A percentile compares a stretch with the other conserved stretches of the same genome.
Evolutionary conservation across 2,329 filamentous ascomycete genomes (phyloP).

Genomic region (Zasmidium cellare): DNA sequence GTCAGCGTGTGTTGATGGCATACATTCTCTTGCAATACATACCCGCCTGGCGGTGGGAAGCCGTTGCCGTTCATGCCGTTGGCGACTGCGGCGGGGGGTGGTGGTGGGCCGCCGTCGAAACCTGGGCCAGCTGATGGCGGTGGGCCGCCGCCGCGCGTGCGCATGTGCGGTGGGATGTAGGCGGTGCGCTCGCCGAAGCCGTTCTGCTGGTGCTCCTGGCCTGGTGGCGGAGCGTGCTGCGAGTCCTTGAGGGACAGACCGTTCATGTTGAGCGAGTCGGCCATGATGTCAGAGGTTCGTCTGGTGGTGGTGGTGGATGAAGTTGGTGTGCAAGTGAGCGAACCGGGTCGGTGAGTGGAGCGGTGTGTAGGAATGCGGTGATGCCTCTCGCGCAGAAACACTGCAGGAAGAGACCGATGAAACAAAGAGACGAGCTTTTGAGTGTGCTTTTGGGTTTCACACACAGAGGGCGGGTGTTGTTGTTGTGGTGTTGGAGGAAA

Average conservation of each 20-base stretch:
- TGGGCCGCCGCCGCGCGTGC: conserved; percentile 45
- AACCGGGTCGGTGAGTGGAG: conserved; percentile 27
- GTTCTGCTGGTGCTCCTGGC: conserved; percentile 43
- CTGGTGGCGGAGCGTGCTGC: conserved; percentile 53
- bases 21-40: background rate
- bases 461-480: background rate
- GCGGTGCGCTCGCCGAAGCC: conserved; percentile 60
- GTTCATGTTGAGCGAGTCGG: conserved; percentile 81
- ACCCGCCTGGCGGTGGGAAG: conserved; percentile 37
- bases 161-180: conserved; percentile 85
- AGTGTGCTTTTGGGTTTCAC: background rate
- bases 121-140: conserved; percentile 45
- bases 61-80: conserved; percentile 56
- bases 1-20: background rate
- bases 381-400: conserved; percentile 20
- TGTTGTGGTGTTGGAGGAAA: background rate
- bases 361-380: conserved; percentile 8
- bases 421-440: conserved; percentile 1
- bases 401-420: conserved; percentile 20
- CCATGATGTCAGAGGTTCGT: conserved; percentile 53
- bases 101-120: conserved; percentile 35
- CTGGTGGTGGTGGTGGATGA: conserved; percentile 11
- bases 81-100: conserved; percentile 1
- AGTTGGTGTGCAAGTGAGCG: conserved; percentile 24
- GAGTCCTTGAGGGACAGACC: conserved; percentile 70